Conservation (phyloP, 202 grass and related monocot genomes). For the Panicum virgatum region DNA sequence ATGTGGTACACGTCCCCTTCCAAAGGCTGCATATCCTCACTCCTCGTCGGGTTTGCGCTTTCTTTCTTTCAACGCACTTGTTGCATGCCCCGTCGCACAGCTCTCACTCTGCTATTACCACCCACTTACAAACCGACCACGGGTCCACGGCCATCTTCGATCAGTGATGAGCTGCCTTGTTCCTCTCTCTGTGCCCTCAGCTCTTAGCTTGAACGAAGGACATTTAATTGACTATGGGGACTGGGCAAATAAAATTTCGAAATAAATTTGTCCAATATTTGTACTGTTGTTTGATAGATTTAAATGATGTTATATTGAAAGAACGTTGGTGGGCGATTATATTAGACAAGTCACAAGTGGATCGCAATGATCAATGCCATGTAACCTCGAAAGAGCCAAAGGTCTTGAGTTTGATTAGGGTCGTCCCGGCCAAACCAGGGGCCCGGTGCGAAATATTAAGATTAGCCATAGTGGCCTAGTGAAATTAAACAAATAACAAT, state of each 20-base stretch:
- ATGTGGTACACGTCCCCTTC: background rate
- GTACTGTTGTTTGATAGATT: background rate
- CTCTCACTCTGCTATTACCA: background rate
- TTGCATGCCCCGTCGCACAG: background rate
- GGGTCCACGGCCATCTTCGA: background rate
- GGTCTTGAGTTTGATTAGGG: no score
- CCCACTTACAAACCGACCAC: background rate
- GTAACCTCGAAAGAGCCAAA: no score
- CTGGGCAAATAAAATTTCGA: background rate
- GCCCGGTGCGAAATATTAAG: no score
- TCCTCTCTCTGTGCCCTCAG: background rate
- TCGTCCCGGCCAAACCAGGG: no score
- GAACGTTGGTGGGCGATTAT: no score
- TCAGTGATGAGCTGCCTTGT: background rate
- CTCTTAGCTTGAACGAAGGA: background rate
- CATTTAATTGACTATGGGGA: background rate
- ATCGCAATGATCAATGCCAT: no score
- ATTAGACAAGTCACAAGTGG: no score
- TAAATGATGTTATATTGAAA: background rate
- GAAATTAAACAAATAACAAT: no score
- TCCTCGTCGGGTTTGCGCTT: background rate
- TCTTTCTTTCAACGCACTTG: background rate
- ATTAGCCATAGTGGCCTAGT: no score
- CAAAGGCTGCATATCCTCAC: no score
- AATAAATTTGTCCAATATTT: background rate